Evolutionary conservation across 768 basidiomycete genomes (phyloP).

Genomic region (Roridomyces roridus): DNA sequence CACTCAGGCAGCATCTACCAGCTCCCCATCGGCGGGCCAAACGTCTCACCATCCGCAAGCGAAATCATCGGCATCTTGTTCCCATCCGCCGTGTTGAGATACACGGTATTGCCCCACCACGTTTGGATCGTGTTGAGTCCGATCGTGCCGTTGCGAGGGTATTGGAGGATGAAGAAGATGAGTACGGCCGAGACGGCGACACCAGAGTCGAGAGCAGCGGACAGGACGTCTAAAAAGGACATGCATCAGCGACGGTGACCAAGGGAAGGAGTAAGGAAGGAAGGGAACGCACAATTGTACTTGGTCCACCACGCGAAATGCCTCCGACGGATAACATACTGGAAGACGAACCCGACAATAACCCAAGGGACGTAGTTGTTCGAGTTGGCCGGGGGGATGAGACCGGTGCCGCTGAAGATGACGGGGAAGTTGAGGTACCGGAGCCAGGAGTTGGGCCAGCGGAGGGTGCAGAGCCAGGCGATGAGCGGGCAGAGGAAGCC

Average conservation of each 20-base stretch:
- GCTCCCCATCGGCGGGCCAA: conserved; percentile 3
- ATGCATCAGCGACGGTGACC: background rate
- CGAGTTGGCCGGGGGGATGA: conserved; percentile 70
- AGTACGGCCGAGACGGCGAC: conserved; percentile 49
- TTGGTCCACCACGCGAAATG: conserved; percentile 74
- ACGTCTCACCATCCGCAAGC: conserved; percentile 17
- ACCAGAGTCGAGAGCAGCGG: conserved; percentile 61
- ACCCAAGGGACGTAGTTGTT: conserved; percentile 75
- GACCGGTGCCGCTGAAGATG: conserved; percentile 64
- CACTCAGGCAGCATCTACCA: too few relatives aligned
- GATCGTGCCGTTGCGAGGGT: conserved; percentile 49
- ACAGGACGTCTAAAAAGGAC: conserved; percentile 41
- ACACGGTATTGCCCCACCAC: conserved; percentile 62
- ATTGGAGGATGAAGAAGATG: conserved; percentile 58
- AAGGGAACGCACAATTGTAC: conserved; percentile 53
- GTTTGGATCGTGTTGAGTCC: conserved; percentile 43
- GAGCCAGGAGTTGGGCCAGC: conserved; percentile 67
- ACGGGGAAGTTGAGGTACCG: conserved; percentile 71
- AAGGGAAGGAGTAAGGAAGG: background rate
- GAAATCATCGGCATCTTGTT: conserved; percentile 10
- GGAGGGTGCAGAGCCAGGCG: conserved; percentile 58
- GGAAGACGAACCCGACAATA: conserved; percentile 71
- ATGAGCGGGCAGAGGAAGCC: conserved; percentile 67
- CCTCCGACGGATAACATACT: conserved; percentile 61
- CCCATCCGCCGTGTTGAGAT: conserved; percentile 21